A percentile compares a stretch with the other conserved stretches of the same genome.
Evolutionary conservation across 2,329 filamentous ascomycete genomes (phyloP).

Genomic region (Cladosporium sp.): DNA sequence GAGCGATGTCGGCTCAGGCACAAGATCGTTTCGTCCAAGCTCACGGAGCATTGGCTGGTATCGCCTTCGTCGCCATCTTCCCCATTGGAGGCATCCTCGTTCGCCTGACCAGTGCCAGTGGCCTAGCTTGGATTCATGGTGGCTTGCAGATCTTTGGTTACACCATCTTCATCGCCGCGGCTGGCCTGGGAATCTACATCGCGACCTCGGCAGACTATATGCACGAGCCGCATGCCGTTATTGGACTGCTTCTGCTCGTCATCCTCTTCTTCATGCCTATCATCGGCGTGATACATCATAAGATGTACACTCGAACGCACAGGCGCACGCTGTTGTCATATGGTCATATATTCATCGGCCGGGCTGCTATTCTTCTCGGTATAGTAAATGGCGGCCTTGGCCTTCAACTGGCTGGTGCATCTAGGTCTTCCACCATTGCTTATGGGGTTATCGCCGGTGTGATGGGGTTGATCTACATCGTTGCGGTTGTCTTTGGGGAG

Average conservation of each 20-base stretch:
- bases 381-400: constrained; percentile 14
- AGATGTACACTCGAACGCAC: neutral
- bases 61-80: constrained; percentile 44
- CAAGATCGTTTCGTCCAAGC: constrained; percentile 21
- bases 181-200: constrained; percentile 50
- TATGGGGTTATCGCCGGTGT: constrained; percentile 21
- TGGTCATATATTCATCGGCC: constrained; percentile 10
- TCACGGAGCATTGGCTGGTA: constrained; percentile 40
- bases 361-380: constrained; percentile 7
- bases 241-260: constrained; percentile 49
- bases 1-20: neutral
- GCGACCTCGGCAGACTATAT: constrained; percentile 37
- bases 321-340: constrained; percentile 9
- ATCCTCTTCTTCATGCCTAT: constrained; percentile 53
- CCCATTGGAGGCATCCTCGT: constrained; percentile 43
- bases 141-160: constrained; percentile 47
- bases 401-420: constrained; percentile 6
- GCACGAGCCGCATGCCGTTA: constrained; percentile 45
- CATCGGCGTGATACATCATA: constrained; percentile 43
- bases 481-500: constrained; percentile 1
- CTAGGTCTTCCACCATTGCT: constrained; percentile 14
- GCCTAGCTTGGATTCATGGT: constrained; percentile 42
- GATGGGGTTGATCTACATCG: neutral
- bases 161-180: constrained; percentile 43
- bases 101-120: constrained; percentile 39